A percentile compares a stretch with the other conserved stretches of the same genome.
Evolutionary conservation across 176 grass and related monocot species (phyloP).

Genomic region (Hyparrhenia diplandra): DNA sequence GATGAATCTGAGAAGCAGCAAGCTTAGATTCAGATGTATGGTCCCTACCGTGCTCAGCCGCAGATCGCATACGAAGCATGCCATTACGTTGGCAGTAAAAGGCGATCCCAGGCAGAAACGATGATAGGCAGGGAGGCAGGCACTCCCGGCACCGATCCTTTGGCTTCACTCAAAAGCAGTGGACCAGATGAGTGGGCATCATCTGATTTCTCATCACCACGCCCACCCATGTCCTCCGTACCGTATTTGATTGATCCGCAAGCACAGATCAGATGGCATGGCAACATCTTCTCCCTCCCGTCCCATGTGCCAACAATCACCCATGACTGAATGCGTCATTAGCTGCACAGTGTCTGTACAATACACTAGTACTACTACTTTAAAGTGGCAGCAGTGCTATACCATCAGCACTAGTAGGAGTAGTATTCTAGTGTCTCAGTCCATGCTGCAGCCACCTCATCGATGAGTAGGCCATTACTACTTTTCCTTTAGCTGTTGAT

Average conservation of each 20-base stretch:
- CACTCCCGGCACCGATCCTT: slow-evolving; percentile 18
- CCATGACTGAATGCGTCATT: background rate
- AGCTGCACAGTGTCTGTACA: background rate
- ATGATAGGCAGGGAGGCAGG: background rate
- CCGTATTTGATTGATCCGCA: slow-evolving; percentile 16
- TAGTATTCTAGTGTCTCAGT: slow-evolving; percentile 20
- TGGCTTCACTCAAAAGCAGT: slow-evolving; percentile 41
- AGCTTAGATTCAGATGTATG: background rate
- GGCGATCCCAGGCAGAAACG: background rate
- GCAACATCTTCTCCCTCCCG: slow-evolving; percentile 24
- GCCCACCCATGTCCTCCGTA: slow-evolving; percentile 31
- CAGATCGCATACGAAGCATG: background rate
- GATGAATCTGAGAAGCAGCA: background rate
- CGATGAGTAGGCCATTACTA: slow-evolving; percentile 12
- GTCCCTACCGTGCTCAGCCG: background rate
- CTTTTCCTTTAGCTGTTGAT: slow-evolving; percentile 12
- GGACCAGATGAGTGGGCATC: slow-evolving; percentile 22
- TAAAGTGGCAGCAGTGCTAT: background rate
- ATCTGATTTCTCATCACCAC: background rate
- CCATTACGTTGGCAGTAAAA: background rate
- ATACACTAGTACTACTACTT: background rate
- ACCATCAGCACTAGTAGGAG: background rate
- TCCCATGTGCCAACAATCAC: slow-evolving; percentile 47
- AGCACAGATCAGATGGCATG: slow-evolving; percentile 24
- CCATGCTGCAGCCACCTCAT: slow-evolving; percentile 29